Base-by-base conservation (phyloP, 1,139 yeast species). In the Yamadazyma membranifaciens region DNA sequence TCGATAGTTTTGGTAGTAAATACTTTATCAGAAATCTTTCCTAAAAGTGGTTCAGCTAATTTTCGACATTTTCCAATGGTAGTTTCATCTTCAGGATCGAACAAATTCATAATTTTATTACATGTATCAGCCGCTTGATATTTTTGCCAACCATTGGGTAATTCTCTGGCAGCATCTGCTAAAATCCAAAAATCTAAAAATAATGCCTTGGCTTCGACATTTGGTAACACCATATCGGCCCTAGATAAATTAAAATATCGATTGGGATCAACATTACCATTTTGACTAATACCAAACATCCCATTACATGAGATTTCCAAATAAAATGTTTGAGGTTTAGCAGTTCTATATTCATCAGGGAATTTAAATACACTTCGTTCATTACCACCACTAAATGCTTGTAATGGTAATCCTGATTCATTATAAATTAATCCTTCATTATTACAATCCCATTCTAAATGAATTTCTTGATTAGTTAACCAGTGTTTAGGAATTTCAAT, bases 261-360 rank as follows among this genome's bases (percentile, higher is more conserved):
- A 60, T 87, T 81, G 30, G 81, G 78, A 46, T 79, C 78, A 24
- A 83, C 85, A 31, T 62, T 63, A 3, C 84, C 81, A 33, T 75
- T 80, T 42, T 63, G 65, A 33, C 91, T 88, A 50, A 82, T 78
- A 25, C 98, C 98, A 62, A 85, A 86, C 95, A 92, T 89, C 16
- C 95, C 95, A 62, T 92, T 92, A 61, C 97, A 91, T 14, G 95
- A 87, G 56, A 88, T 83, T 60, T 92, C 98, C 42, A 92, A 67
- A 62, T 86, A 92, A 54, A 89, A 87, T 2, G 57, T 48, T 41
- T 70, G 71, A 30, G 62, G 55, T 6, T 66, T 64, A 11, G 62
- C 47, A 35, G 61, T 65, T 73, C 81, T 73, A 49, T 58, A 65
- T 15, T 64, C 65, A 16, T 67, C 54, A 2, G 96, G 95, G 35